Conservation (phyloP, 768 basidiomycete species). For the Phlebiopsis gigantea region DNA sequence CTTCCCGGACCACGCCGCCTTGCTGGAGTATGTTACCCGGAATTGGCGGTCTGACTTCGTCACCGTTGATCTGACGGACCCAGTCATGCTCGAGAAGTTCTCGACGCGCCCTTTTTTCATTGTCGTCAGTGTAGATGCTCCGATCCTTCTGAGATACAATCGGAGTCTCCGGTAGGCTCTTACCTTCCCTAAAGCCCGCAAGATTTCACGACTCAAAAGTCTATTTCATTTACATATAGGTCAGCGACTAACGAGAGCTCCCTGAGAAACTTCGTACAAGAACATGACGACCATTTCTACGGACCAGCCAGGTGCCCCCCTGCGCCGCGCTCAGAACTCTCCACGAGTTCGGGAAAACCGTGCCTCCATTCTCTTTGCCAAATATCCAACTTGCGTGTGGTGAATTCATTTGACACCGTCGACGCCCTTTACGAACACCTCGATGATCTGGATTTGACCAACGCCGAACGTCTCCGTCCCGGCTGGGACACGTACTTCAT, state of each 20-base stretch:
- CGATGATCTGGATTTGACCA: slow-evolving; percentile 60
- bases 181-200: not conserved
- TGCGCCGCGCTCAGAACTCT: not conserved
- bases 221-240: not conserved
- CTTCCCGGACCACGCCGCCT: slow-evolving; percentile 43
- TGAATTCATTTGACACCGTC: slow-evolving; percentile 57
- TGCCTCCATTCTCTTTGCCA: slow-evolving; percentile 31
- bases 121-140: slow-evolving; percentile 79
- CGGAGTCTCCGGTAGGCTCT: slow-evolving; percentile 44
- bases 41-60: slow-evolving; percentile 82
- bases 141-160: slow-evolving; percentile 61
- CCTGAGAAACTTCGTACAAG: slow-evolving; percentile 69
- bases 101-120: slow-evolving; percentile 87
- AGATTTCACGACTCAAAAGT: not conserved
- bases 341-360: not conserved
- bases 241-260: slow-evolving; percentile 23
- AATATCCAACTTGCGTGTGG: slow-evolving; percentile 53
- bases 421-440: slow-evolving; percentile 57
- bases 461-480: slow-evolving; percentile 76
- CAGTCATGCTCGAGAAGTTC: slow-evolving; percentile 59
- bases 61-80: slow-evolving; percentile 62
- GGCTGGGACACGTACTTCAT: slow-evolving; percentile 98
- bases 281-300: slow-evolving; percentile 67
- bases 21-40: slow-evolving; percentile 73
- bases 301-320: slow-evolving; percentile 29